These are phyloP conservation scores for Drechslerella coelobrocha DNA, from an alignment of 2,329 filamentous ascomycete genomes.

Conservation along the genomic window DNA sequence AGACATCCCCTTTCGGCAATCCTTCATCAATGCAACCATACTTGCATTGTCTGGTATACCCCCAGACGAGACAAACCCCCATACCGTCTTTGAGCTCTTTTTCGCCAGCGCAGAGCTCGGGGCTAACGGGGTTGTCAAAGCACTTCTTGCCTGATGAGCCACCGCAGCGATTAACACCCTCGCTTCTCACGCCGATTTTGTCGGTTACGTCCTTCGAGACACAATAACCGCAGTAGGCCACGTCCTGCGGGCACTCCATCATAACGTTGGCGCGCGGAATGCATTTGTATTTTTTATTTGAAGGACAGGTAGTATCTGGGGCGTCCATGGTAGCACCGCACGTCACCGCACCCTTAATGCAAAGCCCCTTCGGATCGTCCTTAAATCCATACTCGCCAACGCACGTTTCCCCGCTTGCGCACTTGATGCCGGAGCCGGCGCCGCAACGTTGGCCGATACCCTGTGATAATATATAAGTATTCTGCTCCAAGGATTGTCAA, in stretches of 20 bases:
- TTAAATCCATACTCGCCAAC: conserved; percentile 34
- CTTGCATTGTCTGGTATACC: conserved; percentile 7
- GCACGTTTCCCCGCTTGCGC: conserved; percentile 15
- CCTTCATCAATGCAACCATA: neutral
- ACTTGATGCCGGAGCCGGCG: neutral
- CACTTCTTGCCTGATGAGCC: conserved; percentile 19
- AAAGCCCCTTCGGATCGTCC: conserved; percentile 24
- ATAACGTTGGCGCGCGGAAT: conserved; percentile 9
- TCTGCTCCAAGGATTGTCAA: neutral
- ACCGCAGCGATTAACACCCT: conserved; percentile 21
- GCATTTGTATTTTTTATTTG: conserved; percentile 18
- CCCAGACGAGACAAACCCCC: conserved; percentile 19
- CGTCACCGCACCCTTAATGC: conserved; percentile 11
- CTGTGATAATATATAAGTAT: neutral
- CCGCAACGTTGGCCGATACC: neutral
- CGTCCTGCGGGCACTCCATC: neutral
- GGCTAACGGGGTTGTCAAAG: conserved; percentile 19
- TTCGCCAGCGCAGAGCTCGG: conserved; percentile 24
- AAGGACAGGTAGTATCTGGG: conserved; percentile 15
- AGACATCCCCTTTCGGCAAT: neutral
- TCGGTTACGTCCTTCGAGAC: neutral
- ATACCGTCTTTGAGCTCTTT: conserved; percentile 22
- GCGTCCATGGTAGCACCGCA: conserved; percentile 12
- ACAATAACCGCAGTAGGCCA: neutral
- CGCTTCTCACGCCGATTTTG: conserved; percentile 18